These are phyloP conservation scores for Penicillium griseofulvum DNA, from an alignment of 2,329 filamentous ascomycete species.

Conservation along the genomic window DNA sequence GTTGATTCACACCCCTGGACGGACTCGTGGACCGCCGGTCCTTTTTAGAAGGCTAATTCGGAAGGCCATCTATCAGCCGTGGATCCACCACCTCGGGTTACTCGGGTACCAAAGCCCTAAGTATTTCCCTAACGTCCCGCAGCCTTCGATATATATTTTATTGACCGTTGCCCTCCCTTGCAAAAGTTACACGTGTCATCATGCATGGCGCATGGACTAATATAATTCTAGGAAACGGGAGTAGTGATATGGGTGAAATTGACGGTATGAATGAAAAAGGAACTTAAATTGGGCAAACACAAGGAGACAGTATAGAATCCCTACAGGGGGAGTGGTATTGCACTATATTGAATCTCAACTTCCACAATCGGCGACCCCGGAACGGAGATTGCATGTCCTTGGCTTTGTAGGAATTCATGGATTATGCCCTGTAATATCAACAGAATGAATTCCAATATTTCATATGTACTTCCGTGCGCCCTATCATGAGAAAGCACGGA, in stretches of 20 bases:
- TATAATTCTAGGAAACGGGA: neutral
- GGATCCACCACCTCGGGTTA: constrained; percentile 1
- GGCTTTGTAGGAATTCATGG: neutral
- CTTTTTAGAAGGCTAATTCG: neutral
- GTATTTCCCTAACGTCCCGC: too few species aligned
- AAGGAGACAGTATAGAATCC: neutral
- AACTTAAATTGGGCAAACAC: neutral
- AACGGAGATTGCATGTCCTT: constrained; percentile 14
- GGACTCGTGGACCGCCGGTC: neutral
- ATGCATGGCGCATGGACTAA: neutral
- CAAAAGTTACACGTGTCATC: neutral
- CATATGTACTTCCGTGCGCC: neutral
- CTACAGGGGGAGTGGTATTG: neutral
- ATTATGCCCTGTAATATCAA: neutral
- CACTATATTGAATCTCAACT: constrained; percentile 10
- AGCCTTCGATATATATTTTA: too few species aligned
- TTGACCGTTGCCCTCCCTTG: neutral
- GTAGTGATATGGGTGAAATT: neutral
- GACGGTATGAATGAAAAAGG: neutral
- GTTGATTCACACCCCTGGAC: neutral
- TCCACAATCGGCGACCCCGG: constrained; percentile 2
- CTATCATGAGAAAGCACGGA: constrained; percentile 1
- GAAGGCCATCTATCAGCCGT: constrained; percentile 9
- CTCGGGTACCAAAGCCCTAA: constrained; percentile 9
- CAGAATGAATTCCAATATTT: neutral